Evolutionary conservation across 495 filamentous ascomycete species (phyloP), one percentile per base, ranked within the genome.

Genomic region (Endocarpon pusillum): DNA sequence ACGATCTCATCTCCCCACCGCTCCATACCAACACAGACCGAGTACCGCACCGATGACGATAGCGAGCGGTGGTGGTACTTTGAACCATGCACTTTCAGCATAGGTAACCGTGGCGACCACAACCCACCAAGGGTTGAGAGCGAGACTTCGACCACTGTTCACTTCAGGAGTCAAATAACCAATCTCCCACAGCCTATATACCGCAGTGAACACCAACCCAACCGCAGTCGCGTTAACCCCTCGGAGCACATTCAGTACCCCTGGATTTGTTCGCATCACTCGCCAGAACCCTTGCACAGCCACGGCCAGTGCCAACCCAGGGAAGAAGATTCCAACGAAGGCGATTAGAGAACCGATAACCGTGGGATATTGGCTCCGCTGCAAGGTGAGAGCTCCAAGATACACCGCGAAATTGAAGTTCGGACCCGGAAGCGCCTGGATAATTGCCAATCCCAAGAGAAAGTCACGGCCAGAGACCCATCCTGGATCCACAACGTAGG

Each of bases 361-460:
- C 3, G 67, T 49, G 2, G 56, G 57, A 19, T 45, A 48, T 7
- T 18, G 22, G 1, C 60, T 50, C 3, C 53, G 55, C 0, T 42
- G 47, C 0, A 64, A 38, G 1, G 78, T 66, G 1, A 87, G 55
- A 3, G 66, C 54, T 17, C 82, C 80, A 9, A 87, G 62, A 43
- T 75, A 87, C 10, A 87, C 78, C 3, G 75, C 79, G 44, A 87
- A 85, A 49, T 87, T 91, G 67, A 87, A 86, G 50, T 91, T 87
- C 0, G 82, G 82, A 0, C 82, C 81, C 0, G 81, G 81, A 44
- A 87, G 84, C 2, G 79, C 71, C 51, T 91, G 81, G 39, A 81
- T 82, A 37, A 87, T 60, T 8, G 81, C 82, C 0, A 91, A 69
- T 14, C 82, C 82, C 40, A 91, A 69, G 19, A 87, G 62, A 49